A percentile compares a stretch with the other conserved stretches of the same genome.
Evolutionary conservation across 768 basidiomycete species (phyloP).

Genomic region (Clitopilus passeckerianus): DNA sequence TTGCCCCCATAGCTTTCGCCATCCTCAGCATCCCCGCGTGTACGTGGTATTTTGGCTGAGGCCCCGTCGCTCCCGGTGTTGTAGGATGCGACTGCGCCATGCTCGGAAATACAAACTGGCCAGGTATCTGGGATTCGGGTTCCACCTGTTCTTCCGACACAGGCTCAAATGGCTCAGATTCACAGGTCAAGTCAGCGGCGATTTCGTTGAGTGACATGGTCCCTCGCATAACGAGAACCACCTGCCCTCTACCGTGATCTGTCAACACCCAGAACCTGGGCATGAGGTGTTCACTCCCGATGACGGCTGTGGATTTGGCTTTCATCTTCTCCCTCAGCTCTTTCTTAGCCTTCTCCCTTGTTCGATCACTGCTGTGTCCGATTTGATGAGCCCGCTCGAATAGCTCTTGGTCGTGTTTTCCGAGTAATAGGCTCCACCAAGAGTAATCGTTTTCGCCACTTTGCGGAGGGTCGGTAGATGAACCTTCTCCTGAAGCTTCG

Average conservation of each 20-base stretch:
- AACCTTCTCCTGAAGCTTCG: conserved; percentile 46
- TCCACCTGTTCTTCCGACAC: conserved; percentile 25
- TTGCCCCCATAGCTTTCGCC: conserved; percentile 73
- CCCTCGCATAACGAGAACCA: conserved; percentile 74
- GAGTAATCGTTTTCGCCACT: conserved; percentile 42
- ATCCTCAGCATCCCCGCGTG: conserved; percentile 81
- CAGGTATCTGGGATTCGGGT: conserved; percentile 27
- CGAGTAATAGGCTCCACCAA: conserved; percentile 82
- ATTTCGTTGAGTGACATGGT: conserved; percentile 88
- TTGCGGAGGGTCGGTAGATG: conserved; percentile 13
- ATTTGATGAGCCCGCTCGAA: conserved; percentile 58
- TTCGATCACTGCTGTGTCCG: conserved; percentile 12
- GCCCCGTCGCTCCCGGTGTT: conserved; percentile 14
- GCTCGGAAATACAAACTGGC: conserved; percentile 32
- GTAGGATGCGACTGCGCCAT: conserved; percentile 15
- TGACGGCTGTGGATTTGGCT: conserved; percentile 40
- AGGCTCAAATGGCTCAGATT: conserved; percentile 62
- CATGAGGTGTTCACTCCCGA: conserved; percentile 63
- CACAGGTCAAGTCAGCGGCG: conserved; percentile 81
- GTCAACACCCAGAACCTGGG: conserved; percentile 86
- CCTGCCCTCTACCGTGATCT: conserved; percentile 67
- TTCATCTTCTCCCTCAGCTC: conserved; percentile 40
- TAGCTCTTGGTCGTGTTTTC: conserved; percentile 79
- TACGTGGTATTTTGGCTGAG: conserved; percentile 46
- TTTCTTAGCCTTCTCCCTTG: conserved; percentile 17